These are phyloP conservation scores for Epicoccum sorghinum DNA, from an alignment of 2,329 filamentous ascomycete genomes.

Conservation along the genomic window DNA sequence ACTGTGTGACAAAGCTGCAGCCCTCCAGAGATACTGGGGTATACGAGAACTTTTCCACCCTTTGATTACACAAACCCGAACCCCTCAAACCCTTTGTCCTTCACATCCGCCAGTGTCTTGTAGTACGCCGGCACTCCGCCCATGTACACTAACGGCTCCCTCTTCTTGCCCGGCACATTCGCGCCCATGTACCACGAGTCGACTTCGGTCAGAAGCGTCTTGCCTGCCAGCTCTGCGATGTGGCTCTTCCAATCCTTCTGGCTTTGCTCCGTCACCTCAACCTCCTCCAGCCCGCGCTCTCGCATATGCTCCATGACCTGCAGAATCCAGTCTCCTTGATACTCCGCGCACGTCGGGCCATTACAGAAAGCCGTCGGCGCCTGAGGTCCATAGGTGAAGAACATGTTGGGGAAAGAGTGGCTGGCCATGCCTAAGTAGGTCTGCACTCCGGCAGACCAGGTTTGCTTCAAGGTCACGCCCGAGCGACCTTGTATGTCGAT, in stretches of 20 bases:
- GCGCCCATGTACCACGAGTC: conserved; percentile 63
- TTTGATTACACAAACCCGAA: conserved; percentile 17
- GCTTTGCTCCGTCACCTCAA: conserved; percentile 57
- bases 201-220: conserved; percentile 57
- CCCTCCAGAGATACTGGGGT: too few species aligned
- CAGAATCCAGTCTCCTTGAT: conserved; percentile 64
- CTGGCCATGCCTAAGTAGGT: neutral
- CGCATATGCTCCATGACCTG: conserved; percentile 59
- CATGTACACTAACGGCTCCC: conserved; percentile 59
- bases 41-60: too few species aligned
- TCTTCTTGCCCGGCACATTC: conserved; percentile 60
- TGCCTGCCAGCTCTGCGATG: conserved; percentile 56
- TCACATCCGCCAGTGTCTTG: conserved; percentile 22
- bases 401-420: neutral
- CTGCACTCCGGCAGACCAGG: neutral
- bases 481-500: neutral
- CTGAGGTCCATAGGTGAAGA: neutral
- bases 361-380: conserved; percentile 63
- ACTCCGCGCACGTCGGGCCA: conserved; percentile 60
- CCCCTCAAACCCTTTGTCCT: conserved; percentile 23
- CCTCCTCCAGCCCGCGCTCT: conserved; percentile 54
- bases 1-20: too few species aligned
- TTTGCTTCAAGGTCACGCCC: neutral
- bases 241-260: conserved; percentile 57
- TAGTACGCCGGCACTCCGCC: conserved; percentile 40